Evolutionary conservation across 2,329 filamentous ascomycete species (phyloP).

Genomic region (Alternaria panax): DNA sequence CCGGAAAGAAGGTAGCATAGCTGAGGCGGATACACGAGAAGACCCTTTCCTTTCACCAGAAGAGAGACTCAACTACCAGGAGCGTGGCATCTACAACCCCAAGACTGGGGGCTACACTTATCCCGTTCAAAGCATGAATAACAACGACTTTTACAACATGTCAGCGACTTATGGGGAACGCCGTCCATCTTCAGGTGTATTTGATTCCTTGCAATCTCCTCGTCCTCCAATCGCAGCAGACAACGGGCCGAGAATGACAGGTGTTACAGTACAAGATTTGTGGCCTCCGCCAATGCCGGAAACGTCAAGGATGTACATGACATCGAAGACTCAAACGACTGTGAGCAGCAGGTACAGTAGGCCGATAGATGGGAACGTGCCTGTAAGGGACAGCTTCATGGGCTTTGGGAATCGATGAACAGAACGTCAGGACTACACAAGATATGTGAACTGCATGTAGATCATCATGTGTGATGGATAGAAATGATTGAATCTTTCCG

Average conservation of each 20-base stretch:
- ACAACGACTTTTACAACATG: slow-evolving; percentile 2
- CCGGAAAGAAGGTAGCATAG: slow-evolving; percentile 27
- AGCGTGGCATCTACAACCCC: slow-evolving; percentile 19
- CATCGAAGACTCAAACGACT: neutral
- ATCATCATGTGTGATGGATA: neutral
- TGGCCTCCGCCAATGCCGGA: slow-evolving; percentile 21
- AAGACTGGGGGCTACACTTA: neutral
- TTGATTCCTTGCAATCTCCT: slow-evolving; percentile 11
- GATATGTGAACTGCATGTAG: neutral
- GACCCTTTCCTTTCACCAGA: neutral
- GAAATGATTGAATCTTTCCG: neutral
- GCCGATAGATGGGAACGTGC: slow-evolving; percentile 11
- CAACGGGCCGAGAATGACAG: slow-evolving; percentile 15
- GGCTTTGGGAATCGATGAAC: neutral
- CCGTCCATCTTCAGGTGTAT: slow-evolving; percentile 21
- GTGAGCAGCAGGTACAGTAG: slow-evolving; percentile 10
- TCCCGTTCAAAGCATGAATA: neutral
- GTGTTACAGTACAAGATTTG: slow-evolving; percentile 19
- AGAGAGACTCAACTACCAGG: slow-evolving; percentile 16
- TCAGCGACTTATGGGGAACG: neutral
- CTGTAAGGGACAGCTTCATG: slow-evolving; percentile 13
- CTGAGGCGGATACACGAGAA: neutral
- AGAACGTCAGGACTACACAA: neutral
- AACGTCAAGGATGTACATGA: neutral
- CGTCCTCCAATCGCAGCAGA: slow-evolving; percentile 1